Evolutionary conservation across 2,329 filamentous ascomycete genomes (phyloP).

Genomic region (Paecilomyces niveus): DNA sequence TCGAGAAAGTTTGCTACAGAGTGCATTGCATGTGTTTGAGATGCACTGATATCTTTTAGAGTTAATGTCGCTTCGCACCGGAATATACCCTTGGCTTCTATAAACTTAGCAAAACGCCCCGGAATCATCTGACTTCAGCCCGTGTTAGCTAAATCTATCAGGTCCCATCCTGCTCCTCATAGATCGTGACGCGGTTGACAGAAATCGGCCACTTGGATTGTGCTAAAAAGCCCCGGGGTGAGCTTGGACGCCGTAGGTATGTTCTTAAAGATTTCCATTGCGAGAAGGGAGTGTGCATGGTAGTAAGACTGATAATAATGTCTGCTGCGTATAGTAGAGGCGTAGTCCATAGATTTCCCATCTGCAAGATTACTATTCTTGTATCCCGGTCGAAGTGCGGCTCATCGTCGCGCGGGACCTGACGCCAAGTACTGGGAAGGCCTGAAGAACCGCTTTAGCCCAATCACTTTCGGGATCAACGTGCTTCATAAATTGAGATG

Average conservation of each 20-base stretch:
- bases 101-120: background rate
- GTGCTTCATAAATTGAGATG: background rate
- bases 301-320: background rate
- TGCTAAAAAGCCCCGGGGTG: background rate
- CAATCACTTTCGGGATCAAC: background rate
- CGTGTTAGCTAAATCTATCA: background rate
- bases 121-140: background rate
- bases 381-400: background rate
- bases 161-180: background rate
- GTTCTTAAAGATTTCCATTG: background rate
- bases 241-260: background rate
- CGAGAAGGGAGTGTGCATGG: background rate
- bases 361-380: background rate
- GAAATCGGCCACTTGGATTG: background rate
- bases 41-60: background rate
- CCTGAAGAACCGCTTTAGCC: background rate
- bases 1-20: background rate
- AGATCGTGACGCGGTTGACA: background rate
- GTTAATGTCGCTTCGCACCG: background rate
- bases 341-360: background rate
- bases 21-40: background rate
- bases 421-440: background rate
- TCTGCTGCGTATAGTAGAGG: background rate
- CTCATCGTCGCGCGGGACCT: background rate
- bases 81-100: background rate